Base-by-base conservation (phyloP, 179 eudicot genomes). In the Dionaea muscipula region DNA sequence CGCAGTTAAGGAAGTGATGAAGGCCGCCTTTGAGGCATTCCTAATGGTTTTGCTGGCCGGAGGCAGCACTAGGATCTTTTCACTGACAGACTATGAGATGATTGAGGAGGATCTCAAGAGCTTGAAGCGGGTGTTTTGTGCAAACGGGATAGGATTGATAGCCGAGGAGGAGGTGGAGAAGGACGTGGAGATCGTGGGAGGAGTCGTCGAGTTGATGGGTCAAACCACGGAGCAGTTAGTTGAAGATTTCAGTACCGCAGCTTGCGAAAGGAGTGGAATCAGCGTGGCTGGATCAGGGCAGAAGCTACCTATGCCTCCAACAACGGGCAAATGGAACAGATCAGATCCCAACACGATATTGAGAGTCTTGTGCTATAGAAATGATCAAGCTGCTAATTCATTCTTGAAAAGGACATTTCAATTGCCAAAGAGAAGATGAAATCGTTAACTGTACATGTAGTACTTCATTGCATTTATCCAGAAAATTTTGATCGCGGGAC, bases 11-110 rank as follows among this genome's bases (percentile, higher is more conserved):
- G 95, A 87, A 41, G 84, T 87, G 17, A 84, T 84, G 95, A 87
- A 69, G 67, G 98, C 98, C 2, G 58, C 85, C 9, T 91, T 87
- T 13, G 94, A 87, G 68, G 87, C 86, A 26, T 91, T 60, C 66
- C 78, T 86, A 26, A 81, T 82, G 94, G 86, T 91, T 38, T 44
- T 87, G 49, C 81, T 91, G 1, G 98, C 98, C 0, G 98, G 98
- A 6, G 98, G 98, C 33, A 56, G 84, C 56, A 68, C 74, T 0
- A 49, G 98, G 28, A 63, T 72, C 10, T 91, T 82, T 40, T 55
- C 26, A 0, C 69, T 75, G 65, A 7, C 69, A 2, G 98, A 91
- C 47, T 78, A 68, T 14, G 70, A 70, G 48, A 77, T 80, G 84
- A 72, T 91, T 9, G 78, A 68, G 60, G 85, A 78, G 69, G 98